Percentiles rank a stretch among this genome's conserved stretches.
Conservation (phyloP, 352 stramenopile genomes). For the Thraustotheca clavata region DNA sequence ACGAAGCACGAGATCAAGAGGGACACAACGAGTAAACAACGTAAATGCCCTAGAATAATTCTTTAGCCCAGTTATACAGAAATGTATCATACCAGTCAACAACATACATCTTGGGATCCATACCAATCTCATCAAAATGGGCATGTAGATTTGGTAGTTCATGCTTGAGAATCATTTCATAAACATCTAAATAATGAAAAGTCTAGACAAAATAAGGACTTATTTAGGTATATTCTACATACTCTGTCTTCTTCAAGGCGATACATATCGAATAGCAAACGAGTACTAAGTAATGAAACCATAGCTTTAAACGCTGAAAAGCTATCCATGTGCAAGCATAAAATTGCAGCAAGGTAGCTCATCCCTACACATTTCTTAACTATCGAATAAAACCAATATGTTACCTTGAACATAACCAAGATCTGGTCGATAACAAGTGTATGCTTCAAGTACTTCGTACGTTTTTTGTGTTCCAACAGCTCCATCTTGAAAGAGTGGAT, state of each 20-base stretch:
- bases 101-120: conserved; percentile 81
- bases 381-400: background rate
- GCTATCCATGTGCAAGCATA: conserved; percentile 85
- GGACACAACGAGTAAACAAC: conserved; percentile 67
- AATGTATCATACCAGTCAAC: conserved; percentile 58
- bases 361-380: conserved; percentile 30
- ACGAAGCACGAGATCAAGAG: conserved; percentile 59
- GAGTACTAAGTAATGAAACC: conserved; percentile 73
- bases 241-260: conserved; percentile 69
- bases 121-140: conserved; percentile 63
- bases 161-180: conserved; percentile 74
- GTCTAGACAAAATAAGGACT: conserved; percentile 33
- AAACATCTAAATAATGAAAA: conserved; percentile 75
- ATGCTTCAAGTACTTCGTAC: conserved; percentile 73
- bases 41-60: conserved; percentile 48
- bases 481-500: conserved; percentile 65
- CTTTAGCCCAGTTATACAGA: background rate
- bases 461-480: conserved; percentile 62
- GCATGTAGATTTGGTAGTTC: conserved; percentile 51
- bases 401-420: conserved; percentile 74
- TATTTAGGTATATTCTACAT: conserved; percentile 15
- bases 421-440: conserved; percentile 80
- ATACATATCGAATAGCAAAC: conserved; percentile 84
- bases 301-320: conserved; percentile 82
- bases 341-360: conserved; percentile 74